Evolutionary conservation across 768 basidiomycete genomes (phyloP), one percentile per base, ranked within the genome.

Genomic region (Leucosporidium yakuticum): DNA sequence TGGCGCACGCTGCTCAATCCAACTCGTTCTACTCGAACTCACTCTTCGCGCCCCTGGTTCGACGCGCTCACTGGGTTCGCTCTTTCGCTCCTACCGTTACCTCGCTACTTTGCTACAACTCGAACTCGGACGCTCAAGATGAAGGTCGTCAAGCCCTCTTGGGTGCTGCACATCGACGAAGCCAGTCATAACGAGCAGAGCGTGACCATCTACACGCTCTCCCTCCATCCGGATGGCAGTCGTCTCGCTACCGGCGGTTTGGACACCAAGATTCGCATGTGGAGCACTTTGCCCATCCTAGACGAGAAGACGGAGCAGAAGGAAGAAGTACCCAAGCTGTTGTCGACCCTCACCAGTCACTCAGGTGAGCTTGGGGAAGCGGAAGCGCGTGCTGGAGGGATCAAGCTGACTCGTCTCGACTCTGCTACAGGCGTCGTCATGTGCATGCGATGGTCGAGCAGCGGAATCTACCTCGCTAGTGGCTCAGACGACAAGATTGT

Each of bases 241-340:
- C 85, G 95, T 23, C 88, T 99, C 73, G 95, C 96, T n/a, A 99
- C 95, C 1, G 96, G 93, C 34, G 93, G 94, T 3, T 83, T 99
- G n/a, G 95, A 99, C 78, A 88, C 91, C 50, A 94, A 93, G 81
- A 86, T 99, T 69, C 88, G 92, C 59, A 91, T 99, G 79, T 99
- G 95, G 95, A 90, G 89, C 69, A 98, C 96, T 0, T 87, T 90
- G 69, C 94, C 96, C 0, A 95, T 98, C 73, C 81, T 98, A n/a
- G 87, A 87, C 70, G 80, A 83, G 20, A 83, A 85, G 27, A 73
- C 53, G 82, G 89, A 34, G 86, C 89, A 76, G 78, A 80, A 69
- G 84, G 87, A 55, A 84, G 87, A 67, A 83, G 84, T 39, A 5
- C 92, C 90, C 20, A 95, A 92, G 77, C 85, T 88, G 20, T 81